Percentiles rank a stretch among this genome's conserved stretches.
Evolutionary conservation across 345 rosid genomes (phyloP).

Genomic region (Raphanus raphanistrum): DNA sequence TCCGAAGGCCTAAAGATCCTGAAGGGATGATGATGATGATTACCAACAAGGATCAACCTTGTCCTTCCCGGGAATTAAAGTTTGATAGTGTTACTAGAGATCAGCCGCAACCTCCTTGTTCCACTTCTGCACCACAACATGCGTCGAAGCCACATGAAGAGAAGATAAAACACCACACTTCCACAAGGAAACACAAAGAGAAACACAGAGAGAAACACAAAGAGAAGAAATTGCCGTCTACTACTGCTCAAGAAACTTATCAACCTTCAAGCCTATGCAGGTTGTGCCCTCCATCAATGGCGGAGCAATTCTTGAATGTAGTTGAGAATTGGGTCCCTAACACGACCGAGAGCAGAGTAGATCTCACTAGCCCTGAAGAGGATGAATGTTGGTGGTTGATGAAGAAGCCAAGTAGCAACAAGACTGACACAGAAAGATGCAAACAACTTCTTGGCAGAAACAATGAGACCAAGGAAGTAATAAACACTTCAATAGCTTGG

Average conservation of each 20-base stretch:
- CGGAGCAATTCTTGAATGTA: slow-evolving; percentile 38
- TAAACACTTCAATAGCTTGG: slow-evolving; percentile 27
- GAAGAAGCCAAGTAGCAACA: slow-evolving; percentile 28
- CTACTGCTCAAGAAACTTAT: neutral
- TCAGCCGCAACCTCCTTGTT: slow-evolving; percentile 27
- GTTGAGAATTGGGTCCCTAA: slow-evolving; percentile 58
- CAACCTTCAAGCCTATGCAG: slow-evolving; percentile 32
- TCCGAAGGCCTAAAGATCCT: slow-evolving; percentile 48
- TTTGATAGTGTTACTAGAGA: slow-evolving; percentile 30
- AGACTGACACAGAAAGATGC: slow-evolving; percentile 17
- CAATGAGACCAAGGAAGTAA: slow-evolving; percentile 16
- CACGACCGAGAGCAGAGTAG: slow-evolving; percentile 19
- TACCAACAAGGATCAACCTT: slow-evolving; percentile 47
- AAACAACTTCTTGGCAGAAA: slow-evolving; percentile 16
- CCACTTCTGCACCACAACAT: slow-evolving; percentile 35
- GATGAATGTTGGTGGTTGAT: slow-evolving; percentile 50
- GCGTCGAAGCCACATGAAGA: slow-evolving; percentile 18
- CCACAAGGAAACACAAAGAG: neutral
- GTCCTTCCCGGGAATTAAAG: slow-evolving; percentile 38
- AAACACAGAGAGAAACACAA: slow-evolving; percentile 16
- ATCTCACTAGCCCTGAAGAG: slow-evolving; percentile 38
- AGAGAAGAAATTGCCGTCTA: neutral
- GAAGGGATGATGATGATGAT: slow-evolving; percentile 28
- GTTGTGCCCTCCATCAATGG: slow-evolving; percentile 40
- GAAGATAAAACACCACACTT: slow-evolving; percentile 6